These are phyloP conservation scores for Lachancea nothofagi DNA, from an alignment of 805 yeast species.

Conservation along the genomic window DNA sequence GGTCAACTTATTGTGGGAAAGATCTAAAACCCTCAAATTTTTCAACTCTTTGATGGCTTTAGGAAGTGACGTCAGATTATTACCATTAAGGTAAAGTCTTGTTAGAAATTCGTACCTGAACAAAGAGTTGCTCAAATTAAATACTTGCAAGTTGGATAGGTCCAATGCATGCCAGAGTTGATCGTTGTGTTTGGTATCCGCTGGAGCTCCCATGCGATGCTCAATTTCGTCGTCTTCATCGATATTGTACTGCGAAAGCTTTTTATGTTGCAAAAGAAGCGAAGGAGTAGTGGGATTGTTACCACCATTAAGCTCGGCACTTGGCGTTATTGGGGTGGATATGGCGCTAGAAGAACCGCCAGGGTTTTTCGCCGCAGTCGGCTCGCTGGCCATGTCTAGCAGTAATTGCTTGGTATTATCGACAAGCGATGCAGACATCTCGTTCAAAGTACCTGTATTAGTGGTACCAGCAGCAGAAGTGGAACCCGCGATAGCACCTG, in stretches of 20 bases:
- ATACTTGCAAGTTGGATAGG: conserved; percentile 81
- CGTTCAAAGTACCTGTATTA: conserved; percentile 11
- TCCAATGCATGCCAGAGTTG: conserved; percentile 95
- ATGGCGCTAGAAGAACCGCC: conserved; percentile 22
- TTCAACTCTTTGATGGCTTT: conserved; percentile 58
- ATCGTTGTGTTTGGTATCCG: conserved; percentile 39
- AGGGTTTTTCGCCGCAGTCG: conserved; percentile 8
- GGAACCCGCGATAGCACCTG: conserved; percentile 4
- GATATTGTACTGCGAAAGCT: conserved; percentile 36
- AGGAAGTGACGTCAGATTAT: conserved; percentile 67
- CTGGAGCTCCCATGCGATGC: conserved; percentile 20
- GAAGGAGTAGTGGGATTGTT: conserved; percentile 26
- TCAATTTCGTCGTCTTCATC: conserved; percentile 53
- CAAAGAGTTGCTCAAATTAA: conserved; percentile 61
- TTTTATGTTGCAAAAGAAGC: conserved; percentile 36
- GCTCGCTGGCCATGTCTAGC: conserved; percentile 29
- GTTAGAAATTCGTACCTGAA: conserved; percentile 82
- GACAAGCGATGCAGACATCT: conserved; percentile 27
- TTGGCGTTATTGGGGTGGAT: conserved; percentile 33
- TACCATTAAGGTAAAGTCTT: conserved; percentile 81
- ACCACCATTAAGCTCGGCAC: conserved; percentile 24
- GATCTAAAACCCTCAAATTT: conserved; percentile 75
- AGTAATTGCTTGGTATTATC: conserved; percentile 31
- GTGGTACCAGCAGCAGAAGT: neutral
- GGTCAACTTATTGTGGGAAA: conserved; percentile 68